Evolutionary conservation across 305 asterid species (phyloP).

Genomic region (Andrographis paniculata): DNA sequence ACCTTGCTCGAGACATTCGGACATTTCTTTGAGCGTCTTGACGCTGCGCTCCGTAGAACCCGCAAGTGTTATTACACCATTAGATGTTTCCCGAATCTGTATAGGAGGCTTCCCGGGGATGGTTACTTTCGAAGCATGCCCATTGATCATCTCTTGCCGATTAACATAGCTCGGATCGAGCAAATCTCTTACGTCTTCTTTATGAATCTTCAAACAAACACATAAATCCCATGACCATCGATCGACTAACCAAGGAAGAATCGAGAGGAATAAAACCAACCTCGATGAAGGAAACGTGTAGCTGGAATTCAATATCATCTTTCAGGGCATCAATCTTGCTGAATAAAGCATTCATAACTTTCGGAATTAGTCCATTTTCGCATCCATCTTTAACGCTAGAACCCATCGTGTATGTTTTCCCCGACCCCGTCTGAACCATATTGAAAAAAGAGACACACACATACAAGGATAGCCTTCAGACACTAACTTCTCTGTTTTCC

Average conservation of each 20-base stretch:
- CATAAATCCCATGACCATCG: neutral
- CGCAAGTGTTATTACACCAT: conserved; percentile 95
- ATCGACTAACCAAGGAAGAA: neutral
- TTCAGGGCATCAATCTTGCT: conserved; percentile 72
- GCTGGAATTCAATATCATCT: conserved; percentile 86
- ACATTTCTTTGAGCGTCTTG: conserved; percentile 86
- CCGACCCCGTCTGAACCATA: conserved; percentile 88
- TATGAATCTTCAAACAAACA: conserved; percentile 58
- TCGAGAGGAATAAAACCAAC: conserved; percentile 25
- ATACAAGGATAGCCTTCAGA: conserved; percentile 10
- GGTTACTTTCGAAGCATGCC: conserved; percentile 56
- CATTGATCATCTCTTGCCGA: conserved; percentile 64
- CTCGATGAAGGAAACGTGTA: conserved; percentile 96
- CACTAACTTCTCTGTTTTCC: neutral
- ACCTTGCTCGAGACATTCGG: conserved; percentile 92
- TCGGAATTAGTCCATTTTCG: conserved; percentile 82
- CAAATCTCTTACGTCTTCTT: conserved; percentile 97
- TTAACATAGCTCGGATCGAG: conserved; percentile 48
- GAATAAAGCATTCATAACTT: conserved; percentile 82
- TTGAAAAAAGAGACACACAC: conserved; percentile 18
- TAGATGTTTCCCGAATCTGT: conserved; percentile 94
- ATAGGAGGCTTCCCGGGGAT: conserved; percentile 81
- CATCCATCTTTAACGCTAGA: conserved; percentile 54
- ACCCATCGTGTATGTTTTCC: conserved; percentile 98
- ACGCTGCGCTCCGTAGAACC: conserved; percentile 91